A percentile compares a stretch with the other conserved stretches of the same genome.
Conservation (phyloP, 176 grass and related monocot genomes). For the Ananas comosus region DNA sequence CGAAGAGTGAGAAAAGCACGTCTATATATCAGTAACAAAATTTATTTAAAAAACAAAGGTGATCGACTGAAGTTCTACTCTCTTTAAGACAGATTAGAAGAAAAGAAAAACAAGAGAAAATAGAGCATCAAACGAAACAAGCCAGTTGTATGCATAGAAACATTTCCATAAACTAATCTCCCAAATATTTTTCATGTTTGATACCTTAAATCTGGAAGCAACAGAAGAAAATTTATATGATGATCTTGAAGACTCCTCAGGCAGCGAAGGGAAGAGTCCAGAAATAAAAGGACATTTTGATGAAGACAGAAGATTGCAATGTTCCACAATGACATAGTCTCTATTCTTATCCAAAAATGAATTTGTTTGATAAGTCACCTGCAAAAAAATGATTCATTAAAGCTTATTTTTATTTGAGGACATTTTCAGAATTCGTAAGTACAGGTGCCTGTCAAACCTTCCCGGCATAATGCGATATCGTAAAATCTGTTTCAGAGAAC, state of each 20-base stretch:
- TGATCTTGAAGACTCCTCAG: conserved; percentile 90
- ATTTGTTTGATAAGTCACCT: conserved; percentile 95
- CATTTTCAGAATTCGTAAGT: conserved; percentile 3
- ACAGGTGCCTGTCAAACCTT: conserved; percentile 39
- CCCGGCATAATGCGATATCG: conserved; percentile 86
- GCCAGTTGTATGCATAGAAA: neutral
- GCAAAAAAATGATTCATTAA: neutral
- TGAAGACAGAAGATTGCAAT: conserved; percentile 88
- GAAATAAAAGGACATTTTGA: conserved; percentile 82
- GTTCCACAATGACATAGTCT: conserved; percentile 96
- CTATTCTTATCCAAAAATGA: conserved; percentile 96
- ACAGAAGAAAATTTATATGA: conserved; percentile 98
- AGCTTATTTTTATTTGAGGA: too few species aligned
- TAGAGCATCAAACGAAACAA: neutral
- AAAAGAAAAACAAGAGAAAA: neutral
- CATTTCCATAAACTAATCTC: conserved; percentile 4
- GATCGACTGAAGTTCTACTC: neutral
- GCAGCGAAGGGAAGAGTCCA: conserved; percentile 68
- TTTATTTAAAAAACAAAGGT: too few species aligned
- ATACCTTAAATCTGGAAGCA: conserved; percentile 97
- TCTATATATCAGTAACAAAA: too few species aligned
- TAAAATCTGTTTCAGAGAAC: conserved; percentile 98
- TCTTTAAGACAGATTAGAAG: neutral
- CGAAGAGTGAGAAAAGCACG: too few species aligned
- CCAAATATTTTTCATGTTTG: conserved; percentile 2